phyloP scores from a whole-genome alignment of 2,329 filamentous ascomycete species.

The Fusarium chuoi region DNA sequence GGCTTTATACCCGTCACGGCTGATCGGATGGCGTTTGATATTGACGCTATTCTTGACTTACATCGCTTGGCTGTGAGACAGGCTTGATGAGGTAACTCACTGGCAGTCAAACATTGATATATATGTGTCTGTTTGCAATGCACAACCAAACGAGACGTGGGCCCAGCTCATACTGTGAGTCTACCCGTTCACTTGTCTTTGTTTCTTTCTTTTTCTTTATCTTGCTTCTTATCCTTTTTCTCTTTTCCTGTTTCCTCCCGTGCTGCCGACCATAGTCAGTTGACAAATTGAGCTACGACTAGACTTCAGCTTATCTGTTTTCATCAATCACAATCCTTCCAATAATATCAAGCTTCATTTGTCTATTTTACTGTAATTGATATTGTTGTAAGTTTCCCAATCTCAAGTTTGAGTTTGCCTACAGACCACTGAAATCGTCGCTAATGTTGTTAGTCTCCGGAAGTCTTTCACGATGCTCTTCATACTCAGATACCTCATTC shows the following conservation, averaged over 20 bases:
- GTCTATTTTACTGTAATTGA: not conserved
- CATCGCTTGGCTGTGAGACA: constrained; percentile 5
- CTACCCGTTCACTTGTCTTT: not conserved
- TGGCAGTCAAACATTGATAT: not conserved
- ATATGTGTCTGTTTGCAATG: not conserved
- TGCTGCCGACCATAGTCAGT: not conserved
- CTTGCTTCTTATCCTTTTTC: not conserved
- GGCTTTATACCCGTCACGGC: not conserved
- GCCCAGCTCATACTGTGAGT: not conserved
- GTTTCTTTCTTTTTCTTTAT: not conserved
- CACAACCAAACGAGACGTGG: not conserved
- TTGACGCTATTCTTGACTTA: not conserved
- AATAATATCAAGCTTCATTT: not conserved
- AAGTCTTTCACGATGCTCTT: constrained; percentile 5
- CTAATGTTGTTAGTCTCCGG: not conserved
- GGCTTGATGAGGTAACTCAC: not conserved
- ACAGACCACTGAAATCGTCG: not conserved
- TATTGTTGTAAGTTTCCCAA: not conserved
- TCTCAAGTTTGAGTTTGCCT: not conserved
- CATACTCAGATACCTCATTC: not conserved
- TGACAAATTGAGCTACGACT: not conserved
- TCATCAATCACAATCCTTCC: not conserved
- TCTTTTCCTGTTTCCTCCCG: not conserved
- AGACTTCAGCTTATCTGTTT: not conserved
- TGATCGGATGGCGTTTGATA: not conserved